phyloP scores from a whole-genome alignment of 1,284 basidiomycete genomes.

The Marasmius sp. region DNA sequence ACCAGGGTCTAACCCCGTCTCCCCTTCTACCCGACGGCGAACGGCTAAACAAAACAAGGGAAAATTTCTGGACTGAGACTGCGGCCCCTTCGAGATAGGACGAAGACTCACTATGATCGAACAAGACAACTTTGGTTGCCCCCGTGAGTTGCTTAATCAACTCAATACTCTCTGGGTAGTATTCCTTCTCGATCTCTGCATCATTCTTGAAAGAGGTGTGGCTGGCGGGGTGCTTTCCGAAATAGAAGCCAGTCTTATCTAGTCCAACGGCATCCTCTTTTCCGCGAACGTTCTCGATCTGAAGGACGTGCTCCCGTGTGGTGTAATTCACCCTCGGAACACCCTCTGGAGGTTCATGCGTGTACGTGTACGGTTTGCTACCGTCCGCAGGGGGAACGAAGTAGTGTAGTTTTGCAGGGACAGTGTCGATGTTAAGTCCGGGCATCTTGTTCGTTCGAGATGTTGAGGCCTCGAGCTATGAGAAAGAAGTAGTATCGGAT shows the following conservation, averaged over 20 bases:
- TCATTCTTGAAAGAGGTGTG: neutral
- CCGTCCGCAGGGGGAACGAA: neutral
- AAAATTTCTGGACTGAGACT: too few relatives aligned
- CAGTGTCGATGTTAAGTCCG: neutral
- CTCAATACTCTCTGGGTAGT: conserved; percentile 1
- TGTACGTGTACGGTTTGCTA: neutral
- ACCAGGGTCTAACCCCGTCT: neutral
- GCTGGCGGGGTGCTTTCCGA: neutral
- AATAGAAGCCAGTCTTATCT: neutral
- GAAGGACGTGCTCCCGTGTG: neutral
- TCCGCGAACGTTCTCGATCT: neutral
- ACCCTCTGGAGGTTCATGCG: neutral
- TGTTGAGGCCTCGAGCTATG: too few relatives aligned
- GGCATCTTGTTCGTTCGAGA: neutral
- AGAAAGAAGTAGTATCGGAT: too few relatives aligned
- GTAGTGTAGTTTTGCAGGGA: neutral
- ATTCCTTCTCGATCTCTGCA: neutral
- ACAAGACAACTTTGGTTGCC: neutral
- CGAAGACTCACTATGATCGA: neutral
- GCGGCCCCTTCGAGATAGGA: too few relatives aligned
- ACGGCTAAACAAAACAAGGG: neutral
- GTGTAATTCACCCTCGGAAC: neutral
- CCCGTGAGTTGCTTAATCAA: neutral
- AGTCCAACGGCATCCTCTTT: neutral
- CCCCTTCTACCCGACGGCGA: neutral